Evolutionary conservation across 495 filamentous ascomycete species (phyloP), one percentile per base, ranked within the genome.

Genomic region (Aspergillus cristatus): DNA sequence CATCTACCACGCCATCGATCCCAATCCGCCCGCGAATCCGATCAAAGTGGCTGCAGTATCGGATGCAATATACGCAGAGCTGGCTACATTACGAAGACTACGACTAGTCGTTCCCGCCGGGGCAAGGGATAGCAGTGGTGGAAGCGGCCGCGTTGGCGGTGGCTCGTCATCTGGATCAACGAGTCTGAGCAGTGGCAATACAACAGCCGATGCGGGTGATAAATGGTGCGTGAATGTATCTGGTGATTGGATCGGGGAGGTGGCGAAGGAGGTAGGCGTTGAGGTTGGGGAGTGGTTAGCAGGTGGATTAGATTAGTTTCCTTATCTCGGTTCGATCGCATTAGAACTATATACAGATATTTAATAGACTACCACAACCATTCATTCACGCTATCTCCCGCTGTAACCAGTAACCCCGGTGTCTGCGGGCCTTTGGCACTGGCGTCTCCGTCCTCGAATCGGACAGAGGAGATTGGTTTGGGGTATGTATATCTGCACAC

Each of bases 71-170:
- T 76, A 77, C 35, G 74, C 74, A 48, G 80, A 84, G 43, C 70
- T 96, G 20, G 80, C 86, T 20, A 96, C 90, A 29, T 61, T 98
- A 31, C 77, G 79, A 14, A 82, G 82, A 26, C 53, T 97, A 50
- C 60, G 87, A 38, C 60, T 98, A 35, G 60, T 97, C 8, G 75
- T 86, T 56, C 52, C 72, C 67, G 57, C 64, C 37, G 58, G 74
- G 18, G 61, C 70, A 37, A 66, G 59, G 32, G 72, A 56, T 35
- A 53, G 47, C 22, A 44, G 50, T 31, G 40, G 46, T 31, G 46
- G 51, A 8, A 17, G 53, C 17, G 45, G 55, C 1, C n/a, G n/a
- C n/a, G n/a, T n/a, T n/a, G n/a, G n/a, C n/a, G n/a, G n/a, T n/a
- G n/a, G n/a, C n/a, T n/a, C n/a, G n/a, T n/a, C n/a, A n/a, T n/a